Base-by-base conservation (phyloP, 768 basidiomycete genomes). In the Mrakia frigida region DNA sequence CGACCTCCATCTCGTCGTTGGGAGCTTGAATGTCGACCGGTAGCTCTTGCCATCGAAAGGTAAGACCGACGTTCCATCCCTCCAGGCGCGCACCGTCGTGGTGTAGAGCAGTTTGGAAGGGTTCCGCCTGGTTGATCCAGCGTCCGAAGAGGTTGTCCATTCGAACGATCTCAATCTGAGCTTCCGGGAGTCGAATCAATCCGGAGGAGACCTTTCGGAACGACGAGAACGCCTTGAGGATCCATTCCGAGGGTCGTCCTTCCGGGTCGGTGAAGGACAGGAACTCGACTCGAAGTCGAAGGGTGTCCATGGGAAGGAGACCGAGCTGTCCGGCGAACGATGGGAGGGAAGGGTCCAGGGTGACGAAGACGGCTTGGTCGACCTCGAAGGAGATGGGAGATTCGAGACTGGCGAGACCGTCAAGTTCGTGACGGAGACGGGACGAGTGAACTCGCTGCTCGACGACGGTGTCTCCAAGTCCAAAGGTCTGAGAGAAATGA, bases 231-330 rank as follows among this genome's bases (percentile, higher is more conserved):
- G 61, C 73, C 41, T 74, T 41, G 41, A 74, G 61, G 33, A 74
- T 43, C 61, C 61, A 67, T 21, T 50, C 7, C n/a, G 73, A 74
- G 28, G 73, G 46, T 31, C 46, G 41, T 23, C 59, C 35, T 3
- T 52, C 31, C 14, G 21, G 3, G 61, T 74, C 73, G 73, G 35
- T 21, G 46, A 74, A 63, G 28, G 41, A 31, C 50, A 74, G 60
- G 46, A 52, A 74, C 31, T 74, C 73, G 14, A 74, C 63, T 13
- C 43, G 61, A 25, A 74, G 61, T n/a, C 39, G 41, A 21, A 74
- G 65, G 7, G 23, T 25, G 6, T 39, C 2, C 35, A 23, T 25
- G 37, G 65, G 65, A 5, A 37, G 35, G 13, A 68, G 65, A 25
- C 65, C 65, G 21, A 37, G 65, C 37, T 68, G 65, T 21, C 25